These are phyloP conservation scores for Adansonia gregorii DNA, from an alignment of 441 rosid species.

Conservation along the genomic window DNA sequence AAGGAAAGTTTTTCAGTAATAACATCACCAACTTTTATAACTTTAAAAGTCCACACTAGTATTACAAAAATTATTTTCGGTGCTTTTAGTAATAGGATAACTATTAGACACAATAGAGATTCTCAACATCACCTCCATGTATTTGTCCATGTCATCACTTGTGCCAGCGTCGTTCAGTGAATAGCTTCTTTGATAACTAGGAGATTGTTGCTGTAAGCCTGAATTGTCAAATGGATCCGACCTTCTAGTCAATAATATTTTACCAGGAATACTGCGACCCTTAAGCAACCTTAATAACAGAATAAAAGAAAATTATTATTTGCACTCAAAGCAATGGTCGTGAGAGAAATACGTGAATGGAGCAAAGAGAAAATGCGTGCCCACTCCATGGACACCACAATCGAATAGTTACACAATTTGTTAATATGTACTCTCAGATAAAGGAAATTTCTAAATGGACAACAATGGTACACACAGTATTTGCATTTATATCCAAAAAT, in stretches of 20 bases:
- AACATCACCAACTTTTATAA: slow-evolving; percentile 4
- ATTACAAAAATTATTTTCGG: background rate
- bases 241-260: slow-evolving; percentile 78
- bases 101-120: background rate
- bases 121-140: slow-evolving; percentile 48
- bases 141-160: slow-evolving; percentile 56
- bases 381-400: background rate
- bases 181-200: slow-evolving; percentile 66
- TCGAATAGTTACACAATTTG: slow-evolving; percentile 11
- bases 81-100: background rate
- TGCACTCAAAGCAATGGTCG: background rate
- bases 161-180: slow-evolving; percentile 78
- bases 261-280: slow-evolving; percentile 94
- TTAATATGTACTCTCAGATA: background rate
- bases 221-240: slow-evolving; percentile 61
- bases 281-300: slow-evolving; percentile 63
- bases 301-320: background rate
- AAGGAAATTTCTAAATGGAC: background rate
- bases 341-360: slow-evolving; percentile 17
- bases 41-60: background rate
- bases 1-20: slow-evolving; percentile 20
- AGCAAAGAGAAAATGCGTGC: slow-evolving; percentile 11
- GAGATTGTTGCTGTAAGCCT: slow-evolving; percentile 52
- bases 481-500: background rate
- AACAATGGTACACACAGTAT: background rate